Evolutionary conservation across 2,329 filamentous ascomycete species (phyloP), one percentile per base, ranked within the genome.

Genomic region (Sarocladiaceae sp.): DNA sequence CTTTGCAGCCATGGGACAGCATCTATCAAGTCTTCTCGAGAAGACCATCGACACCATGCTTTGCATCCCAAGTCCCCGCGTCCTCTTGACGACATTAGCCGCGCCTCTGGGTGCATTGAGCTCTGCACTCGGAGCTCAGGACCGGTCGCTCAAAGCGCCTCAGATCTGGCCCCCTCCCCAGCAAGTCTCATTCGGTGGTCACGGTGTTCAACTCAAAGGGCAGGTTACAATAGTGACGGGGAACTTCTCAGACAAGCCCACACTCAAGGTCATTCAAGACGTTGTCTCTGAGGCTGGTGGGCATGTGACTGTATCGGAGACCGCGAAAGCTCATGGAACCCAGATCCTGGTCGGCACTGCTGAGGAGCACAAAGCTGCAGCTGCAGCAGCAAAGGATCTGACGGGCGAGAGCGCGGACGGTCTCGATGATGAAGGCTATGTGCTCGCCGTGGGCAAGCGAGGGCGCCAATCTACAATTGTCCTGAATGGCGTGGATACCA

Each of bases 141-240:
- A 18, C 29, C 37, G n/a, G 3, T 29, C 23, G 5, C 37, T 18
- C 19, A 12, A 12, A 5, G 18, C 12, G 15, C 48, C 46, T 9
- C 10, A 27, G 4, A 33, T 50, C 16, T 50, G 43, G 48, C 48
- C 48, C 9, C 46, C 44, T 26, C 48, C 48, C 3, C 48, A 50
- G 19, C 18, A 50, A 12, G 45, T 50, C n/a, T 46, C 48, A 32
- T 19, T 6, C 26, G 23, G 33, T 7, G 41, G 34, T 10, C 44
- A 33, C 9, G 23, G 32, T 4, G 46, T 48, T 6, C 43, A 41
- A 11, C 44, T 50, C 18, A 43, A 35, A 26, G 11, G 46, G 33
- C 34, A 33, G 4, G 44, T 50, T 19, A 50, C 46, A 3, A 45
- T 50, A 19, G 44, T 50, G n/a, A 48, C 44, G 6, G 48, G 48